Evolutionary conservation across 495 filamentous ascomycete genomes (phyloP).

Genomic region (Podospora pseudocomata): DNA sequence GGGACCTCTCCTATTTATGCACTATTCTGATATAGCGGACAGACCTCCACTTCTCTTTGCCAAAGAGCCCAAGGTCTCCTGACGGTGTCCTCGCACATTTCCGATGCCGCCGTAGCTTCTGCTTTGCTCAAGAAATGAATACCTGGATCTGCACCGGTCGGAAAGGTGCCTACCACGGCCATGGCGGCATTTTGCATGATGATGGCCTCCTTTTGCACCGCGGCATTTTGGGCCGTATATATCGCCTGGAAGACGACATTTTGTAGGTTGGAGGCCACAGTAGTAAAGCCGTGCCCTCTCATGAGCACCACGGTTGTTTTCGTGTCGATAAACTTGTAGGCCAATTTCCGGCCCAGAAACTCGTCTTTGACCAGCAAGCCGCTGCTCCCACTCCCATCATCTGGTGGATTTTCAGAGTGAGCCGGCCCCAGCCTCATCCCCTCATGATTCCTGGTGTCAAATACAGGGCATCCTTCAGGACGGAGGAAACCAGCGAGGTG

Average conservation of each 20-base stretch:
- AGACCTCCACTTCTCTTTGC: constrained; percentile 39
- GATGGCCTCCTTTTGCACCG: constrained; percentile 37
- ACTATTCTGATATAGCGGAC: constrained; percentile 6
- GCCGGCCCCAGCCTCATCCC: neutral
- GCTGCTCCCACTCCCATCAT: neutral
- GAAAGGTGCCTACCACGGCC: constrained; percentile 1
- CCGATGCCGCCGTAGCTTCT: constrained; percentile 23
- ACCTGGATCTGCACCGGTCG: constrained; percentile 1
- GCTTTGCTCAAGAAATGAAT: constrained; percentile 29
- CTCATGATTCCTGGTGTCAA: constrained; percentile 34
- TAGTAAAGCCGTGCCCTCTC: constrained; percentile 49
- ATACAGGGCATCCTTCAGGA: constrained; percentile 29
- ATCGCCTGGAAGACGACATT: constrained; percentile 41
- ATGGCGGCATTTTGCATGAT: constrained; percentile 16
- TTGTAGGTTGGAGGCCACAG: constrained; percentile 37
- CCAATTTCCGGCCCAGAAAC: constrained; percentile 33
- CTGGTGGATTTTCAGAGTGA: neutral
- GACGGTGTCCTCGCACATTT: constrained; percentile 26
- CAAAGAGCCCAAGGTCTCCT: constrained; percentile 43
- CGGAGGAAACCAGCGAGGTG: constrained; percentile 51
- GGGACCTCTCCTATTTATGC: neutral
- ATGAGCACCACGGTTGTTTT: constrained; percentile 43
- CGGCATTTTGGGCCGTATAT: constrained; percentile 47
- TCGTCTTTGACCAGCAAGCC: constrained; percentile 45
- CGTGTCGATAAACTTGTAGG: constrained; percentile 20